phyloP scores from a whole-genome alignment of 192 early-diverging fungal genomes.

The Backusella macrospora region DNA sequence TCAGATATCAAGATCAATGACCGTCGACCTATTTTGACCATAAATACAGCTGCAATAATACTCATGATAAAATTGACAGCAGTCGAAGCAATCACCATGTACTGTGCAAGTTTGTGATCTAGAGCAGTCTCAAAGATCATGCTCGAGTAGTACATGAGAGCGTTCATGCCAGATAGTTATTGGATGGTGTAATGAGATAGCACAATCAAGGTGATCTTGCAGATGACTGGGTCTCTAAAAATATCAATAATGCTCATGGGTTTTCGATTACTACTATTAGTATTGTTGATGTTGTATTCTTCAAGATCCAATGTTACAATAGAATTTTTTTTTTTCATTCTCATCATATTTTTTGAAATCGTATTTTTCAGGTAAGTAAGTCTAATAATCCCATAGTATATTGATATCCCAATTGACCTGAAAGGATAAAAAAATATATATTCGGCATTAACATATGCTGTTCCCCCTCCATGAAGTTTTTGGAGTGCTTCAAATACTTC shows the following conservation, averaged over 20 bases:
- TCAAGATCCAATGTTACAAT: not conserved
- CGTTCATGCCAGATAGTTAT: conserved; percentile 86
- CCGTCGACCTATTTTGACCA: conserved; percentile 86
- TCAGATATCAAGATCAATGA: conserved; percentile 61
- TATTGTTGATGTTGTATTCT: not conserved
- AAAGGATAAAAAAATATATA: conserved; percentile 40
- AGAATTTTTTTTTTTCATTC: not conserved
- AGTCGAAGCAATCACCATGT: conserved; percentile 57
- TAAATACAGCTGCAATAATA: conserved; percentile 79
- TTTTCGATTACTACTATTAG: not conserved
- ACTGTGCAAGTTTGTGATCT: conserved; percentile 28
- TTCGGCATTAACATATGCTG: conserved; percentile 60
- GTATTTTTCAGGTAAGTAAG: not conserved
- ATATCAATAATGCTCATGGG: conserved; percentile 38
- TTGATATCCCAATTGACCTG: conserved; percentile 1
- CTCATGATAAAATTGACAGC: conserved; percentile 84
- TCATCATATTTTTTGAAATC: conserved; percentile 20
- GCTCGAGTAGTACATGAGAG: conserved; percentile 78
- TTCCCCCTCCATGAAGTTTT: conserved; percentile 58
- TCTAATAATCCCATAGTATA: conserved; percentile 7
- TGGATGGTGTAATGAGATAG: conserved; percentile 74
- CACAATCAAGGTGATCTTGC: conserved; percentile 54
- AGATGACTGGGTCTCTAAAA: conserved; percentile 34
- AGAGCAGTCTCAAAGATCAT: conserved; percentile 61
- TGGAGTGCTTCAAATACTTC: conserved; percentile 64